These are phyloP conservation scores for Gymnopilus junonius DNA, from an alignment of 768 basidiomycete genomes.

Conservation along the genomic window DNA sequence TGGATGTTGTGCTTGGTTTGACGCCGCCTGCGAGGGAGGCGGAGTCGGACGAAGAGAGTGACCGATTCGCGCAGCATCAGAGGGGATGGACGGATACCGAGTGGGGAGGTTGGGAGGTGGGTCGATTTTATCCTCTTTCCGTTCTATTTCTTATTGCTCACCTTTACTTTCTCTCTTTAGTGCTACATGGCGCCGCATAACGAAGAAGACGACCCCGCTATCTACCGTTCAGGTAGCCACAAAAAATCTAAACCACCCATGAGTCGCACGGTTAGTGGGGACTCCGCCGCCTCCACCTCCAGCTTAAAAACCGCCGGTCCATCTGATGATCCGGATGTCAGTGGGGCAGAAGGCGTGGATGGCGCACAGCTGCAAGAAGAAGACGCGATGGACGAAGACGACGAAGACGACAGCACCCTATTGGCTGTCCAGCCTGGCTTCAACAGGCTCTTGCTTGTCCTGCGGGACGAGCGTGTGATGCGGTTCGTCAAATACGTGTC, in stretches of 20 bases:
- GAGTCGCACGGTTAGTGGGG: neutral
- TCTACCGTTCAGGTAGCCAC: constrained; percentile 74
- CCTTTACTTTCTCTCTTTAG: constrained; percentile 37
- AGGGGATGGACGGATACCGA: constrained; percentile 71
- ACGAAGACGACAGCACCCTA: constrained; percentile 79
- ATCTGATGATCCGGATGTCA: neutral
- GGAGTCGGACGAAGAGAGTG: constrained; percentile 30
- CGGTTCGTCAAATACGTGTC: constrained; percentile 95
- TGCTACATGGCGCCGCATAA: constrained; percentile 96
- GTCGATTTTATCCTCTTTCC: constrained; percentile 21
- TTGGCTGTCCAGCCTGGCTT: constrained; percentile 89
- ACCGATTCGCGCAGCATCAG: constrained; percentile 13
- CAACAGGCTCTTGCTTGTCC: constrained; percentile 85
- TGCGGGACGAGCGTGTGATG: constrained; percentile 93
- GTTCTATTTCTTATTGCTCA: constrained; percentile 3
- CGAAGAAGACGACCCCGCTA: constrained; percentile 93
- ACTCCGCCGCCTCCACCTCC: constrained; percentile 11
- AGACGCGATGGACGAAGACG: constrained; percentile 38
- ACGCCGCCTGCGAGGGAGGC: constrained; percentile 63
- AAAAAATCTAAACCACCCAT: constrained; percentile 37
- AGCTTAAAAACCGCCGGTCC: neutral
- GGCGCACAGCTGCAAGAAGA: constrained; percentile 47
- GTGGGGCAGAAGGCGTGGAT: constrained; percentile 52
- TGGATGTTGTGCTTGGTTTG: constrained; percentile 87
- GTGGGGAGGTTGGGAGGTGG: constrained; percentile 95